phyloP scores from a whole-genome alignment of 345 rosid species.

The Brassica cretica region DNA sequence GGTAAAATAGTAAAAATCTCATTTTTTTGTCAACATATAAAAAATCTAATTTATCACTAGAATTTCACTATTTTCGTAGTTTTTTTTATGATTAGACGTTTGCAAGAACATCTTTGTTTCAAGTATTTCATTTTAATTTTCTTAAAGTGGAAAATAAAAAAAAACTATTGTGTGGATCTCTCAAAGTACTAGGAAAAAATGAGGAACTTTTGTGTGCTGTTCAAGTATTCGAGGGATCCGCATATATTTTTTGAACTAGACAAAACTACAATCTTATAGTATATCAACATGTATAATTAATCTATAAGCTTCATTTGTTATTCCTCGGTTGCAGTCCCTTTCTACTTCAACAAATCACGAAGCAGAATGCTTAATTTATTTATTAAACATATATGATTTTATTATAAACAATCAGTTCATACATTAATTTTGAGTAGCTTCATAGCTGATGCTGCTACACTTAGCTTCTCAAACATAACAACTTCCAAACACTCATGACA shows the following conservation, averaged over 20 bases:
- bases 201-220: not conserved
- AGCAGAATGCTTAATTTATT: not conserved
- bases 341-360: not conserved
- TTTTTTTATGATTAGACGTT: not conserved
- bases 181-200: not conserved
- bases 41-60: not conserved
- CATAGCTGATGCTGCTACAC: not conserved
- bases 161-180: not conserved
- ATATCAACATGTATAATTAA: no score
- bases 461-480: slow-evolving; percentile 2
- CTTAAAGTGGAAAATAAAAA: not conserved
- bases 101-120: not conserved
- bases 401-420: not conserved
- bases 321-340: not conserved
- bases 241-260: not conserved
- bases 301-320: not conserved
- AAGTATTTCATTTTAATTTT: not conserved
- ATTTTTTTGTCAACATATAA: no score
- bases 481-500: slow-evolving; percentile 1
- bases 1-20: not conserved
- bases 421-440: not conserved
- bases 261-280: not conserved
- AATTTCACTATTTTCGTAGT: not conserved
- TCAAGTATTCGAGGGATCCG: not conserved
- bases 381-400: not conserved